phyloP scores from a whole-genome alignment of 2,329 filamentous ascomycete species.

The Volutella citrinella region DNA sequence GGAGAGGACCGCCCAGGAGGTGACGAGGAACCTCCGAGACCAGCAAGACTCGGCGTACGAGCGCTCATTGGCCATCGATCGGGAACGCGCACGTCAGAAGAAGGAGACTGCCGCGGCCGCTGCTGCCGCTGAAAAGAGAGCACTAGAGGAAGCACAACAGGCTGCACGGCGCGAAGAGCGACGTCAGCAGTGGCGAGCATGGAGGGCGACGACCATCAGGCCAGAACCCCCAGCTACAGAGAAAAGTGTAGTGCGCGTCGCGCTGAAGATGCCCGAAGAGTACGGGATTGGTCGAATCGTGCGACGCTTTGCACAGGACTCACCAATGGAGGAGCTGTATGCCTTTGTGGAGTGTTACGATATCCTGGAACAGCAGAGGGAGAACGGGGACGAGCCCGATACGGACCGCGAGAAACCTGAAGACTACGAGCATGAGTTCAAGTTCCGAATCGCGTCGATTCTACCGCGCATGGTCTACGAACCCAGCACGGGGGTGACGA shows the following conservation, averaged over 20 bases:
- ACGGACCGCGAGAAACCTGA: slow-evolving; percentile 47
- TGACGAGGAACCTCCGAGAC: slow-evolving; percentile 74
- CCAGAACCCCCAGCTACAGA: slow-evolving; percentile 62
- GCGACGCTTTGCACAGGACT: slow-evolving; percentile 67
- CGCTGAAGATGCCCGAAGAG: slow-evolving; percentile 59
- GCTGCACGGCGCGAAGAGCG: slow-evolving; percentile 47
- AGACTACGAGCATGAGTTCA: slow-evolving; percentile 75
- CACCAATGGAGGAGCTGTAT: slow-evolving; percentile 83
- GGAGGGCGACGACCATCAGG: slow-evolving; percentile 68
- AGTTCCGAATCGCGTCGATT: slow-evolving; percentile 80
- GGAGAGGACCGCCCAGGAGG: slow-evolving; percentile 74
- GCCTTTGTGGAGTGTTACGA: slow-evolving; percentile 94
- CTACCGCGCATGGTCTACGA: slow-evolving; percentile 83
- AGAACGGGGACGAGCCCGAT: slow-evolving; percentile 31
- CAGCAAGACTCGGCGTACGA: slow-evolving; percentile 95
- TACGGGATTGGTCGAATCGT: slow-evolving; percentile 70
- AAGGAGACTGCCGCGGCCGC: slow-evolving; percentile 73
- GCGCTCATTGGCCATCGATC: slow-evolving; percentile 80
- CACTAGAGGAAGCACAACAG: slow-evolving; percentile 59
- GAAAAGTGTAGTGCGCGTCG: slow-evolving; percentile 70
- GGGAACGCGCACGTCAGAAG: slow-evolving; percentile 75
- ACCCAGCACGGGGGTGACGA: slow-evolving; percentile 60
- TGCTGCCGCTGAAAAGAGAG: slow-evolving; percentile 62
- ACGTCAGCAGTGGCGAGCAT: slow-evolving; percentile 69
- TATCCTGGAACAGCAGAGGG: too few species aligned